Evolutionary conservation across 768 basidiomycete species (phyloP).

Genomic region (Hygrocybe punicea): DNA sequence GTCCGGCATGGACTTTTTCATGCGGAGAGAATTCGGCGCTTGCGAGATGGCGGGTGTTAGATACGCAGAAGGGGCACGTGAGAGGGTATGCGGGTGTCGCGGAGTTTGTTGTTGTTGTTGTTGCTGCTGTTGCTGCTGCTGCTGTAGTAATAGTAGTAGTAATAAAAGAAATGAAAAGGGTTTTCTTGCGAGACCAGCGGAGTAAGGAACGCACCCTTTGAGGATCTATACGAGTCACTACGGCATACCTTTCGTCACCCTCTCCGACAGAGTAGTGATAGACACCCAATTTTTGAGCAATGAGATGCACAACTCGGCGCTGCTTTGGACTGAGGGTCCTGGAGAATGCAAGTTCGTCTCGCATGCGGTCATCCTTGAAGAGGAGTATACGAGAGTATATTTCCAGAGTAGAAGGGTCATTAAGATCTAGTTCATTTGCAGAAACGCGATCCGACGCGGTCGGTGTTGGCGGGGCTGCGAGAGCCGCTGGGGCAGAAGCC

Average conservation of each 20-base stretch:
- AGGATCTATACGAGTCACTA: slow-evolving; percentile 88
- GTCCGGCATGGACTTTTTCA: slow-evolving; percentile 99
- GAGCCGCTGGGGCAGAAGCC: slow-evolving; percentile 49
- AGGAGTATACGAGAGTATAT: slow-evolving; percentile 95
- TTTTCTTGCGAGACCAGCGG: slow-evolving; percentile 1
- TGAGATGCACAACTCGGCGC: slow-evolving; percentile 87
- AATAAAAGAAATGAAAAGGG: not conserved
- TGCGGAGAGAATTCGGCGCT: slow-evolving; percentile 60
- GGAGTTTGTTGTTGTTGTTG: slow-evolving; percentile 45
- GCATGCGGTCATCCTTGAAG: slow-evolving; percentile 97
- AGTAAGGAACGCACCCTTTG: slow-evolving; percentile 56
- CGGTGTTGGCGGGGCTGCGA: slow-evolving; percentile 58
- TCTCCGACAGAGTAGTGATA: slow-evolving; percentile 93
- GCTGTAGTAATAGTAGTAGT: slow-evolving; percentile 5
- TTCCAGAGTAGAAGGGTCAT: slow-evolving; percentile 92
- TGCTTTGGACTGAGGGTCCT: slow-evolving; percentile 79
- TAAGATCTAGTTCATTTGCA: slow-evolving; percentile 82
- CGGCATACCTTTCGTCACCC: slow-evolving; percentile 89
- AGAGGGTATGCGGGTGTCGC: slow-evolving; percentile 63
- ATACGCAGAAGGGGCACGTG: slow-evolving; percentile 79
- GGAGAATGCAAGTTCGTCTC: slow-evolving; percentile 97
- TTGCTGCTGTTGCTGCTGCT: slow-evolving; percentile 22
- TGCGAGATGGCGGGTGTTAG: slow-evolving; percentile 53
- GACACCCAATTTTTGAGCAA: slow-evolving; percentile 94
- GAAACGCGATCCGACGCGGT: slow-evolving; percentile 63